Percentiles rank a stretch among this genome's conserved stretches.
Conservation (phyloP, 2,329 filamentous ascomycete genomes). For the Aureobasidium uvarum region DNA sequence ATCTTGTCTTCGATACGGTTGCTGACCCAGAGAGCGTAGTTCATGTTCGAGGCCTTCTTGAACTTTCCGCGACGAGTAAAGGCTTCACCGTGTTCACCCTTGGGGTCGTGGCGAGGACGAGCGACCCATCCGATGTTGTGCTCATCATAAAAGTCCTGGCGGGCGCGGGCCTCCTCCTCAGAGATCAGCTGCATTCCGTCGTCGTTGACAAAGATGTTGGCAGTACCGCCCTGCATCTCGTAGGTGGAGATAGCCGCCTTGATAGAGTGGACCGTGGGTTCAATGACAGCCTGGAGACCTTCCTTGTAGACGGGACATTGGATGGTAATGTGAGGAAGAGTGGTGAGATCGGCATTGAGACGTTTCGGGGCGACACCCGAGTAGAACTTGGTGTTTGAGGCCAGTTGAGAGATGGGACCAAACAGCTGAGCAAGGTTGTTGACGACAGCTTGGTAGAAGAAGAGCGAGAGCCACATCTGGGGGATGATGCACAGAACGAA, state of each 20-base stretch:
- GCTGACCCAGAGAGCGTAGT: constrained; percentile 63
- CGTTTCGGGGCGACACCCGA: constrained; percentile 45
- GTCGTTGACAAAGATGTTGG: constrained; percentile 67
- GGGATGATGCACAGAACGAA: constrained; percentile 54
- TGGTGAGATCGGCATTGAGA: constrained; percentile 38
- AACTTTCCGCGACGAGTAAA: constrained; percentile 63
- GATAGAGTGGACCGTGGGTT: constrained; percentile 41
- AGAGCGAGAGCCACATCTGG: constrained; percentile 59
- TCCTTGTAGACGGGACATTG: constrained; percentile 47
- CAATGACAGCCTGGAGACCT: constrained; percentile 42
- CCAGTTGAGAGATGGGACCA: constrained; percentile 47
- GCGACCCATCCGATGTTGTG: constrained; percentile 53
- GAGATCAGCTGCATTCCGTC: constrained; percentile 64
- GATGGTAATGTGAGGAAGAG: constrained; percentile 57
- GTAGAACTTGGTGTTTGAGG: constrained; percentile 48
- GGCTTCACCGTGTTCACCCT: constrained; percentile 50
- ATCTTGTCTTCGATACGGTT: constrained; percentile 69
- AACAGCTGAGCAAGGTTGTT: constrained; percentile 45
- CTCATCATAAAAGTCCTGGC: constrained; percentile 52
- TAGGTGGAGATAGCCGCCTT: constrained; percentile 51
- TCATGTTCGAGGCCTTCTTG: constrained; percentile 74
- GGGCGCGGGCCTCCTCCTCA: constrained; percentile 44
- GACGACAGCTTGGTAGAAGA: constrained; percentile 50
- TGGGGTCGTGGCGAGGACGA: constrained; percentile 52
- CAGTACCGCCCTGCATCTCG: constrained; percentile 59